Evolutionary conservation across 306 rosid species (phyloP).

Genomic region (Castanea sativa): DNA sequence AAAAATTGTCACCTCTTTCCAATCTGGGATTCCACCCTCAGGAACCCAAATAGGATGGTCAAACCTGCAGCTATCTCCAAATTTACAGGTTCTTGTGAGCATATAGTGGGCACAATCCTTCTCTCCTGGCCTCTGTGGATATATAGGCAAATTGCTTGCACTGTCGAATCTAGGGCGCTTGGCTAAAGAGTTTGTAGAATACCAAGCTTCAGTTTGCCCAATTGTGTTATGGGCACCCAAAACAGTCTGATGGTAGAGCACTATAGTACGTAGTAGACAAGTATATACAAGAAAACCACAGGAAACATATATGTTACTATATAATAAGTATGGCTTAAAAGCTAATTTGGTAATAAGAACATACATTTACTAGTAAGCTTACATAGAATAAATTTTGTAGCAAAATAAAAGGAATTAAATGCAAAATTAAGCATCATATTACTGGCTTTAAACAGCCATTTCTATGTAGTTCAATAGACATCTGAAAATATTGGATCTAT

Average conservation of each 20-base stretch:
- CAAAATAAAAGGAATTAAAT: constrained; percentile 16
- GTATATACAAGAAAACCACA: constrained; percentile 60
- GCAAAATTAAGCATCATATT: neutral
- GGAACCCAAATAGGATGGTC: constrained; percentile 99
- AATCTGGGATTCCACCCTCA: constrained; percentile 99
- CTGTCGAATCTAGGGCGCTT: constrained; percentile 95
- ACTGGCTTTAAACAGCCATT: constrained; percentile 2
- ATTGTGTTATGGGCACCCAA: constrained; percentile 68
- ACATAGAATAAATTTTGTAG: constrained; percentile 25
- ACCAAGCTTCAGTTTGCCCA: constrained; percentile 98
- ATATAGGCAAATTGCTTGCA: constrained; percentile 84
- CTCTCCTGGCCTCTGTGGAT: constrained; percentile 99
- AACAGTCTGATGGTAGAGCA: constrained; percentile 81
- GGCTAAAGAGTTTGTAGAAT: constrained; percentile 76
- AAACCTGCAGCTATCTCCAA: constrained; percentile 98
- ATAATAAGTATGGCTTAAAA: constrained; percentile 59
- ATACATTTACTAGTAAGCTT: constrained; percentile 29
- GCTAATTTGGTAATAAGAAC: constrained; percentile 42
- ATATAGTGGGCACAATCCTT: constrained; percentile 98
- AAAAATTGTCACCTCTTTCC: constrained; percentile 99
- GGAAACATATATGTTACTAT: constrained; percentile 59
- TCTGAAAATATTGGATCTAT: neutral
- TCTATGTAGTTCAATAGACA: neutral
- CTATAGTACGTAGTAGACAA: constrained; percentile 76
- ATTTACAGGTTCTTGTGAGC: constrained; percentile 99